Evolutionary conservation across 768 basidiomycete genomes (phyloP), one percentile per base, ranked within the genome.

Genomic region (Suillus sp.): DNA sequence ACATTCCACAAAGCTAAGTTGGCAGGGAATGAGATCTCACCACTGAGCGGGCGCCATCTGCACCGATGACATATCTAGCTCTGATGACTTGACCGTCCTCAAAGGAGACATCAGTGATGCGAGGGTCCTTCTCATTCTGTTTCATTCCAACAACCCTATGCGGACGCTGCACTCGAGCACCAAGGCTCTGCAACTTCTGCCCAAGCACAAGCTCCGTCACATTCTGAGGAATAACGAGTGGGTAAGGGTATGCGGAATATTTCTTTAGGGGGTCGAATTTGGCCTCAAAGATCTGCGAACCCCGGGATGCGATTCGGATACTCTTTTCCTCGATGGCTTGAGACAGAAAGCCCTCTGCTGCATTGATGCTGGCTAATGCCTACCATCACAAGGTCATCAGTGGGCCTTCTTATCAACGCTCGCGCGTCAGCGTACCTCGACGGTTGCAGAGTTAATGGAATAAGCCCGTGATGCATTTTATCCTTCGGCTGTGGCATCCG

Each of bases 31-130:
- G 25, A 16, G 11, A 16, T 68, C 77, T 59, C 66, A 84, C 84
- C 27, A 68, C 62, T 1, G 84, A 86, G 60, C 69, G 77, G 4
- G 82, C 72, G 4, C 85, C 84, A 66, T 86, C 84, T 10, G 84
- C 83, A 32, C 81, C 84, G 40, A 85, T 68, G 5, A 85, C 78
- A 67, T 83, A 84, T 37, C 75, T 77, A 20, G 83, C 70, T 5
- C 68, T 76, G 38, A 85, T 75, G 14, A 75, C 67, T 40, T 75
- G 76, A 3, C 84, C 83, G 51, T 78, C 76, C 30, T 84, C 81
- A 66, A 86, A 84, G 0, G 70, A 67, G 18, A 82, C 82, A 10
- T 81, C 75, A 6, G 69, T 74, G 9, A 79, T 27, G 10, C 68
- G 70, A 16, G 63, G 13, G 38, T 78, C 70, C 22, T 66, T 64